A percentile compares a stretch with the other conserved stretches of the same genome.
Conservation (phyloP, 768 basidiomycete genomes). For the Suillus plorans region DNA sequence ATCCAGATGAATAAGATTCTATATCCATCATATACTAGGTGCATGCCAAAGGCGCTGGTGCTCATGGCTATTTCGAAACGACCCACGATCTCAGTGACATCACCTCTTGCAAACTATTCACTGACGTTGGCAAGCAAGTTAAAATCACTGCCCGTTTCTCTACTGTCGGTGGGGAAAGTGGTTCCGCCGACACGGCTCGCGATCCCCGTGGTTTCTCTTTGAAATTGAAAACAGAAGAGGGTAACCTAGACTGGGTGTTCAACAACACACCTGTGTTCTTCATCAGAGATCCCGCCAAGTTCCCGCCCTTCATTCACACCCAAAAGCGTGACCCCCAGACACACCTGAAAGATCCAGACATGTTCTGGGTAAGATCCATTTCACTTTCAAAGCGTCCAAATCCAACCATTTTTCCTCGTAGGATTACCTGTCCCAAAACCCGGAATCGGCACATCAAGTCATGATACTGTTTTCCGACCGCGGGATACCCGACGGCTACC, state of each 20-base stretch:
- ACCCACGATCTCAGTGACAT: slow-evolving; percentile 85
- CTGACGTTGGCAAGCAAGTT: slow-evolving; percentile 64
- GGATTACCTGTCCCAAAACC: slow-evolving; percentile 89
- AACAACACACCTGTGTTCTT: slow-evolving; percentile 94
- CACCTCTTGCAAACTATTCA: slow-evolving; percentile 69
- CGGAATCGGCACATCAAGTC: slow-evolving; percentile 86
- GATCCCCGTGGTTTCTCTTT: slow-evolving; percentile 93
- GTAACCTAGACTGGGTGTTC: slow-evolving; percentile 91
- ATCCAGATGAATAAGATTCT: background rate
- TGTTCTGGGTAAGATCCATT: slow-evolving; percentile 65
- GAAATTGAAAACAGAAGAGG: slow-evolving; percentile 87
- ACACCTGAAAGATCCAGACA: slow-evolving; percentile 83
- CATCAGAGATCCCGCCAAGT: slow-evolving; percentile 84
- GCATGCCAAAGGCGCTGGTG: slow-evolving; percentile 90
- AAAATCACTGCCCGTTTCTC: slow-evolving; percentile 85
- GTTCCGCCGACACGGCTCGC: slow-evolving; percentile 89
- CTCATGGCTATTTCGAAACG: slow-evolving; percentile 90
- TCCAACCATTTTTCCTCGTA: slow-evolving; percentile 35
- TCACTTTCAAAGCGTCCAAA: slow-evolving; percentile 27
- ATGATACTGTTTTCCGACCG: slow-evolving; percentile 95
- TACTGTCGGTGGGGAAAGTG: slow-evolving; percentile 87
- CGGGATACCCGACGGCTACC: slow-evolving; percentile 88
- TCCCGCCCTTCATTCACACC: slow-evolving; percentile 94
- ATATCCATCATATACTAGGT: slow-evolving; percentile 50
- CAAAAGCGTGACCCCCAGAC: slow-evolving; percentile 92